Conservation (phyloP, 176 grass and related monocot species). For the Rhynchospora pubera region DNA sequence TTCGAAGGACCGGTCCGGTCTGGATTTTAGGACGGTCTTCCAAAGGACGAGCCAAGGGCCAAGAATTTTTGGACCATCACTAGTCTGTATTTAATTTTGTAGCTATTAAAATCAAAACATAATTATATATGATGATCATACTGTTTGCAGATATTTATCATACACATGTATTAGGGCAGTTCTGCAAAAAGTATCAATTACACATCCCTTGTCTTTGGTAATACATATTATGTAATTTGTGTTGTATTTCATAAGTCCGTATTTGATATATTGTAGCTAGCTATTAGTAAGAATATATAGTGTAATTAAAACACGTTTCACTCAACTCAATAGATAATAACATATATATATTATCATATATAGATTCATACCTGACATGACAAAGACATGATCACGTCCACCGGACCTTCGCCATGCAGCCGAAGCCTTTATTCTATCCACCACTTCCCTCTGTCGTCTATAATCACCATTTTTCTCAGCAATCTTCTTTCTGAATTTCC, state of each 20-base stretch:
- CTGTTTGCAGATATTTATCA: too few species aligned
- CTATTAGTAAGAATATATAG: not conserved
- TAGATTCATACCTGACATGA: slow-evolving; percentile 45
- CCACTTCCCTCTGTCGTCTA: slow-evolving; percentile 53
- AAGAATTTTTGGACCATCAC: too few species aligned
- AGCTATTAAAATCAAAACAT: not conserved
- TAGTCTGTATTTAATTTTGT: not conserved
- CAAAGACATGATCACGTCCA: slow-evolving; percentile 71
- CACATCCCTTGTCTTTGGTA: too few species aligned
- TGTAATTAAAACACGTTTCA: not conserved
- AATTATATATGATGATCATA: not conserved
- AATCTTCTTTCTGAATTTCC: slow-evolving; percentile 45
- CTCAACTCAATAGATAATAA: not conserved
- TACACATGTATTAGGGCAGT: too few species aligned
- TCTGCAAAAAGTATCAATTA: too few species aligned
- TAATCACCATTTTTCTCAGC: slow-evolving; percentile 53
- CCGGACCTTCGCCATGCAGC: slow-evolving; percentile 58
- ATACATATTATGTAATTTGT: not conserved
- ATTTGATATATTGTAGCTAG: not conserved
- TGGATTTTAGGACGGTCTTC: too few species aligned
- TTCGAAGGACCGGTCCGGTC: too few species aligned
- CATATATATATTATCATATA: not conserved
- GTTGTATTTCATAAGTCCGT: not conserved
- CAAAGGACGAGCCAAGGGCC: too few species aligned
- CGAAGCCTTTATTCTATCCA: slow-evolving; percentile 47